Percentiles rank a stretch among this genome's conserved stretches.
phyloP scores from a whole-genome alignment of 805 yeast genomes.

The Spathaspora passalidarum region DNA sequence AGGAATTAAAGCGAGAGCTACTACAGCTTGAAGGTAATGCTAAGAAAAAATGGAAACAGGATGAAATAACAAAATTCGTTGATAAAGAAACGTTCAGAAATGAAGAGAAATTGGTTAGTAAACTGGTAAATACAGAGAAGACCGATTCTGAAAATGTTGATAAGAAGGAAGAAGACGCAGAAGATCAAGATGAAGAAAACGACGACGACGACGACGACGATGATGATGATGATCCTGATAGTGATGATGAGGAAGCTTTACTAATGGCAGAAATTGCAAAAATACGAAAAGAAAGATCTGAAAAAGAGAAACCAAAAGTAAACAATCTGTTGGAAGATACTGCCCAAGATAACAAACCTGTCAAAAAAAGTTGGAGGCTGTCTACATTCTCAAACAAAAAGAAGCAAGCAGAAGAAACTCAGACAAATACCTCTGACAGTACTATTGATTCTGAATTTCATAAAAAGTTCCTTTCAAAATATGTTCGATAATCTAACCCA shows the following conservation, averaged over 20 bases:
- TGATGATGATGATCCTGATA: conserved; percentile 5
- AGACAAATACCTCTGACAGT: conserved; percentile 23
- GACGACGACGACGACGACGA: conserved; percentile 4
- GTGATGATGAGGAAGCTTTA: conserved; percentile 15
- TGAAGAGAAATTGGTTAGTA: neutral
- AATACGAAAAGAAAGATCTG: conserved; percentile 14
- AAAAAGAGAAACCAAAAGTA: conserved; percentile 6
- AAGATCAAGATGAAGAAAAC: too few relatives aligned
- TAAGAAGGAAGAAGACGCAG: too few relatives aligned
- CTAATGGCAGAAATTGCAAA: conserved; percentile 18
- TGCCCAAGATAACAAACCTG: neutral
- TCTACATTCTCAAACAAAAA: conserved; percentile 21
- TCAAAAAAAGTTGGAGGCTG: conserved; percentile 31
- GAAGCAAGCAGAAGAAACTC: conserved; percentile 10
- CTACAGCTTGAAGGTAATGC: conserved; percentile 4
- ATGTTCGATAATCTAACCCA: conserved; percentile 25
- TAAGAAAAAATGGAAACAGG: conserved; percentile 4
- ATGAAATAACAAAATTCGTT: conserved; percentile 6
- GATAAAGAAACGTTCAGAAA: neutral
- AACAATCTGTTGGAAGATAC: conserved; percentile 12
- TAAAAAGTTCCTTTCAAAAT: conserved; percentile 33
- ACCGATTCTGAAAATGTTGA: neutral
- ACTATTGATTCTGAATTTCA: conserved; percentile 34
- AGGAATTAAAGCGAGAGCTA: conserved; percentile 20
- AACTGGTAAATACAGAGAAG: neutral